Evolutionary conservation across 1,139 yeast genomes (phyloP).

Genomic region (Hanseniaspora gamundiae): DNA sequence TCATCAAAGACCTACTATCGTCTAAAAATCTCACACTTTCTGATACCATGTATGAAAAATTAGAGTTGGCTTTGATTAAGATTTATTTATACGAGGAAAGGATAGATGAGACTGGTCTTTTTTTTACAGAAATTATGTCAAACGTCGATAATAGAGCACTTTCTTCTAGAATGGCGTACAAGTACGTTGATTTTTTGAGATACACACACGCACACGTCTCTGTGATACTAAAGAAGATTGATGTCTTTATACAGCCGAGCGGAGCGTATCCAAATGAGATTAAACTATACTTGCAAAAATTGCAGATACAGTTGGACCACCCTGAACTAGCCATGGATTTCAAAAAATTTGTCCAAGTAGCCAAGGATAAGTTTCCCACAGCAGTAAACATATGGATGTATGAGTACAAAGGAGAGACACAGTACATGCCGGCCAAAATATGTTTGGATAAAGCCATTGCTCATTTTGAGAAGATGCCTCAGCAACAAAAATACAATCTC

Average conservation of each 20-base stretch:
- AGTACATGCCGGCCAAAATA: background rate
- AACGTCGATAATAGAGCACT: background rate
- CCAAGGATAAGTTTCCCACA: background rate
- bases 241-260: background rate
- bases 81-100: background rate
- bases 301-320: conserved; percentile 36
- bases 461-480: background rate
- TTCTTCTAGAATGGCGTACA: background rate
- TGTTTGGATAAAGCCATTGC: background rate
- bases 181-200: background rate
- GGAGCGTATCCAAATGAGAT: conserved; percentile 33
- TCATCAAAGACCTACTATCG: background rate
- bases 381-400: background rate
- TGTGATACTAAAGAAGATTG: background rate
- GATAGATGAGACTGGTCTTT: background rate
- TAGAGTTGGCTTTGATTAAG: background rate
- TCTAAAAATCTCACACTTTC: background rate
- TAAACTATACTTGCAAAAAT: conserved; percentile 46
- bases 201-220: background rate
- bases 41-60: background rate
- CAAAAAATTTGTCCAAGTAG: background rate
- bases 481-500: background rate
- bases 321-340: conserved; percentile 5
- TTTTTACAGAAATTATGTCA: background rate
- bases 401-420: background rate